Conservation (phyloP, 495 filamentous ascomycete genomes). For the Lasiosphaeria ovina region DNA sequence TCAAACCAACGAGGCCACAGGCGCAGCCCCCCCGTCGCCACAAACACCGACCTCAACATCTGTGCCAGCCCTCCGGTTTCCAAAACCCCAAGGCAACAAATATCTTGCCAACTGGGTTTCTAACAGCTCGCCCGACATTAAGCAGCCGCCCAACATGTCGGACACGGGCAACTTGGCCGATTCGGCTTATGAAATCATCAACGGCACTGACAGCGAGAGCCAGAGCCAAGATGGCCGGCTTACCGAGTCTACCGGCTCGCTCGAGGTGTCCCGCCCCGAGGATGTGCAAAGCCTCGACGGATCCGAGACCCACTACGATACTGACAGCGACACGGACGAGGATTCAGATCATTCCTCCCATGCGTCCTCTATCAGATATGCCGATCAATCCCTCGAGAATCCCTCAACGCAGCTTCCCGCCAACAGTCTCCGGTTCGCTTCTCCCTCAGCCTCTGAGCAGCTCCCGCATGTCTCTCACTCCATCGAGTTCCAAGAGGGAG, state of each 20-base stretch:
- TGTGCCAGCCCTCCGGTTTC: conserved; percentile 47
- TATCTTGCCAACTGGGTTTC: conserved; percentile 53
- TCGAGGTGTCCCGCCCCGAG: conserved; percentile 46
- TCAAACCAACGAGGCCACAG: conserved; percentile 8
- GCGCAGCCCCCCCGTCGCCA: conserved; percentile 3
- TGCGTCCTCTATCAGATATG: conserved; percentile 41
- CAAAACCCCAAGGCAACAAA: conserved; percentile 46
- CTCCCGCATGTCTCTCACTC: conserved; percentile 26
- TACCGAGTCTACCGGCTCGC: conserved; percentile 53
- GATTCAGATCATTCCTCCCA: conserved; percentile 43
- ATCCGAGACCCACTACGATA: conserved; percentile 43
- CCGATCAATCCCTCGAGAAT: conserved; percentile 41
- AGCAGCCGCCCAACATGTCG: conserved; percentile 42
- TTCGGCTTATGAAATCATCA: conserved; percentile 58
- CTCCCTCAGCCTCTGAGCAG: conserved; percentile 22
- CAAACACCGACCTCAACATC: conserved; percentile 29
- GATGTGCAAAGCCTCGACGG: conserved; percentile 55
- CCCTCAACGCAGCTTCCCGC: conserved; percentile 40
- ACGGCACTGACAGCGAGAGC: conserved; percentile 42
- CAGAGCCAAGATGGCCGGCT: conserved; percentile 45
- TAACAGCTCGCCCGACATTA: conserved; percentile 48
- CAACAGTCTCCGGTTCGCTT: conserved; percentile 36
- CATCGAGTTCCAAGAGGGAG: conserved; percentile 63
- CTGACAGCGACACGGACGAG: conserved; percentile 32
- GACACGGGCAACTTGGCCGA: conserved; percentile 50